These are phyloP conservation scores for Uronychia binucleata DNA, from an alignment of 73 alveolate genomes.

Conservation along the genomic window DNA sequence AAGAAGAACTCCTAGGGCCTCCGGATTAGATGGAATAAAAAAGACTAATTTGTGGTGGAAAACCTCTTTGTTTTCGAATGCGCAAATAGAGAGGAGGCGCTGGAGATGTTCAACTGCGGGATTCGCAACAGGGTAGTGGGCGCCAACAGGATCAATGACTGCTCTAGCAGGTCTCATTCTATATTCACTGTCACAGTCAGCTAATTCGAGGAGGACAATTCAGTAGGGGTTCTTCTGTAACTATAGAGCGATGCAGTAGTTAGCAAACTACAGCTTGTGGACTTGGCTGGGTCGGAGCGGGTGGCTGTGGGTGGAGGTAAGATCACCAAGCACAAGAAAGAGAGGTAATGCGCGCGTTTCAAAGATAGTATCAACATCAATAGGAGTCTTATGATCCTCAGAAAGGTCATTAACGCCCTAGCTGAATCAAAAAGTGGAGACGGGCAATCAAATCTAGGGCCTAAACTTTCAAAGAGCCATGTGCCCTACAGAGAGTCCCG, in stretches of 20 bases:
- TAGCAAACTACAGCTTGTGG: slow-evolving; percentile 81
- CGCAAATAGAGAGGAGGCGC: slow-evolving; percentile 52
- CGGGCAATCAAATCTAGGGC: too few species aligned
- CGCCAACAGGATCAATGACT: slow-evolving; percentile 75
- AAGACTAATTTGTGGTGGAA: slow-evolving; percentile 61
- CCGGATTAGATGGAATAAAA: slow-evolving; percentile 57
- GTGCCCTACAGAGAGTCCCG: slow-evolving; percentile 89
- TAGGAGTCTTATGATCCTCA: slow-evolving; percentile 80
- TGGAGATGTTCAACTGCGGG: slow-evolving; percentile 57
- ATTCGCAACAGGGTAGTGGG: slow-evolving; percentile 82
- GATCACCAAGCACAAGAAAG: slow-evolving; percentile 71
- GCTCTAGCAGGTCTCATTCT: slow-evolving; percentile 86
- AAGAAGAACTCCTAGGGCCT: slow-evolving; percentile 25
- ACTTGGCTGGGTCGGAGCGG: slow-evolving; percentile 91
- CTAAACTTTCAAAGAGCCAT: too few species aligned
- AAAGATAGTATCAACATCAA: slow-evolving; percentile 86
- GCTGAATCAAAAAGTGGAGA: too few species aligned
- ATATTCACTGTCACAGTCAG: slow-evolving; percentile 74
- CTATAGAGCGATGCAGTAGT: too few species aligned
- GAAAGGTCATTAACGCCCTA: slow-evolving; percentile 82
- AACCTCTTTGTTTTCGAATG: slow-evolving; percentile 49
- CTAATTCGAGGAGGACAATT: slow-evolving; percentile 51
- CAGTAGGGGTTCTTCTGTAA: slow-evolving; percentile 57
- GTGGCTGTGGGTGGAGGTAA: slow-evolving; percentile 78
- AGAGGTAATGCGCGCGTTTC: too few species aligned